Base-by-base conservation (phyloP, 1,284 basidiomycete species). In the Ceratorhiza oryzae-sativae region DNA sequence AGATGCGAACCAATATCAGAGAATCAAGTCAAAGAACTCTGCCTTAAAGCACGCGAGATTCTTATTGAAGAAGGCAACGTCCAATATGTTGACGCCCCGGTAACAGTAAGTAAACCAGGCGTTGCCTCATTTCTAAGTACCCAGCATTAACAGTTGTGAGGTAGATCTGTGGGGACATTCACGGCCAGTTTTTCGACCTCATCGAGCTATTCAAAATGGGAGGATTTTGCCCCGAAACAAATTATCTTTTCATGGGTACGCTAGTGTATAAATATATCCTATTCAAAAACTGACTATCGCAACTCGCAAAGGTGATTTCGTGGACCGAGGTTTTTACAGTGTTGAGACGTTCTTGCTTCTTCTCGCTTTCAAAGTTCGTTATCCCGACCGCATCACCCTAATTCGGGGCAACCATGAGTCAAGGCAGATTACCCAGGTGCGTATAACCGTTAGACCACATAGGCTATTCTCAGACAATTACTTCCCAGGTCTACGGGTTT, bases 371-470 rank as follows among this genome's bases (percentile, higher is more conserved):
- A 99, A 99, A 83, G 96, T 98, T 63, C 92, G 97, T 23, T 98
- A 98, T 80, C 96, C 95, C 20, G 97, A 99, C 79, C 90, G 97
- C 58, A 97, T 99, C 79, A 98, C 95, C 0, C 88, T 99, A 76
- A 97, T 99, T 76, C 88, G 97, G 41, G 97, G 97, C 13, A 99
- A 99, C 85, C 97, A 99, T 84, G 97, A 99, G 82, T 96, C 94
- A n/a, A 86, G 97, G 2, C 97, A 99, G 80, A 99, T 99, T 78
- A 98, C 95, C 0, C 97, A 99, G 79, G 76, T 75, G 25, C 51
- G 53, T 46, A 18, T 2, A 18, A 15, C 32, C 39, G 3, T 34
- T 13, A 18, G 39, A 25, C 8, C n/a, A n/a, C 46, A 15, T 32
- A 1, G 12, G 41, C 39, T 23, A n/a, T 1, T 9, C 4, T 46